Evolutionary conservation across 2,329 filamentous ascomycete species (phyloP).

Genomic region (Nectriaceae sp.): DNA sequence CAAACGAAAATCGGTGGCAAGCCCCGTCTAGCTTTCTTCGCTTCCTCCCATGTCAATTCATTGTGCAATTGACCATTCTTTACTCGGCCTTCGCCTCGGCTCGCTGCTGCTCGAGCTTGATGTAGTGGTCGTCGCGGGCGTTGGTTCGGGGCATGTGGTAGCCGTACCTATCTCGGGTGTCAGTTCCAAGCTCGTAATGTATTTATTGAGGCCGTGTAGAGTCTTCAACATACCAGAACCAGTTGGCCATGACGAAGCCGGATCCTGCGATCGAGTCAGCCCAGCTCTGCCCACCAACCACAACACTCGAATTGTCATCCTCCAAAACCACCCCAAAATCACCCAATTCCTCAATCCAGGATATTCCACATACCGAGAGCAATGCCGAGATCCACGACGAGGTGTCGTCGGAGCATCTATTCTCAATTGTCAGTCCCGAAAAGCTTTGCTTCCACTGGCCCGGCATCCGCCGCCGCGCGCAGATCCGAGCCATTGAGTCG

Average conservation of each 20-base stretch:
- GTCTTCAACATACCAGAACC: conserved; percentile 54
- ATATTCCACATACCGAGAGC: conserved; percentile 52
- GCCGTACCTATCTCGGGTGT: conserved; percentile 52
- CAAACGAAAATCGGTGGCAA: conserved; percentile 26
- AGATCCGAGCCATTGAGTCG: conserved; percentile 33
- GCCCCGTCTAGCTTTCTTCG: conserved; percentile 14
- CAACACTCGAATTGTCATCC: conserved; percentile 26
- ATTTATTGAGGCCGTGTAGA: background rate
- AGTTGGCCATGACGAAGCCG: conserved; percentile 56
- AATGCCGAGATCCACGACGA: conserved; percentile 58
- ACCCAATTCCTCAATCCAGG: background rate
- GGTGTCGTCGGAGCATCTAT: conserved; percentile 62
- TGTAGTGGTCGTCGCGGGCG: conserved; percentile 60
- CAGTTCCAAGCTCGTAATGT: conserved; percentile 3
- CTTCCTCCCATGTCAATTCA: conserved; percentile 10
- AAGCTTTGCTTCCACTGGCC: conserved; percentile 25
- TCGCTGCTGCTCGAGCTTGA: conserved; percentile 59
- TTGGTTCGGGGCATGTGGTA: conserved; percentile 62
- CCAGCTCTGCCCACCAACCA: conserved; percentile 25
- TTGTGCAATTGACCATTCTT: conserved; percentile 11
- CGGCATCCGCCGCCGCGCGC: conserved; percentile 9
- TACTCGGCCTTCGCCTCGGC: conserved; percentile 40
- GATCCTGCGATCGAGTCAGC: conserved; percentile 47
- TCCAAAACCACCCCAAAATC: conserved; percentile 9
- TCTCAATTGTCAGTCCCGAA: conserved; percentile 35